Evolutionary conservation across 805 yeast genomes (phyloP).

Genomic region (Pichia paraexigua): DNA sequence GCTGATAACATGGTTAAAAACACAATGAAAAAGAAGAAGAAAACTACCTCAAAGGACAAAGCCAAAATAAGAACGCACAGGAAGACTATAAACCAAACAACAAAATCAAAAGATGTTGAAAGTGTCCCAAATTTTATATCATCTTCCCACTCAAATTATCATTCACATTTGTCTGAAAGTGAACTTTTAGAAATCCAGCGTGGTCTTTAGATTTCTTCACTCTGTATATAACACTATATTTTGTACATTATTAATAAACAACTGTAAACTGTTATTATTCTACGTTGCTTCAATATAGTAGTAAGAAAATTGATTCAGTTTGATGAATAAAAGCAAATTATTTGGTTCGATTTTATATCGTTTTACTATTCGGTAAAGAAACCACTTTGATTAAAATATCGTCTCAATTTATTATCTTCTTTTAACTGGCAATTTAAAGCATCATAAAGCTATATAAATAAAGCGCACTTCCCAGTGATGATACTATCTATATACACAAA

Average conservation of each 20-base stretch:
- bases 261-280: background rate
- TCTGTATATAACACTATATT: background rate
- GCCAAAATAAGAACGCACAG: background rate
- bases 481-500: too few species aligned
- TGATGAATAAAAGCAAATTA: too few species aligned
- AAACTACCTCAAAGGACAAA: background rate
- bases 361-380: too few species aligned
- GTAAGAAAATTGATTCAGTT: too few species aligned
- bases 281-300: too few species aligned
- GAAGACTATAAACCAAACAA: background rate
- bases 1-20: background rate
- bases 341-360: too few species aligned
- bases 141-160: background rate
- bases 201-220: background rate
- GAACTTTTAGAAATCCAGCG: conserved; percentile 2
- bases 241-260: background rate
- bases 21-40: background rate
- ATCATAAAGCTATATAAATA: too few species aligned
- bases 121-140: background rate
- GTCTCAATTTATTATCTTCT: too few species aligned
- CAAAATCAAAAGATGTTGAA: background rate
- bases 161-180: conserved; percentile 1
- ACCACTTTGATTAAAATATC: too few species aligned
- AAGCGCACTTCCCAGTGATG: too few species aligned
- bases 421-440: too few species aligned